Evolutionary conservation across 345 rosid species (phyloP).

Genomic region (Salix koriyanagi): DNA sequence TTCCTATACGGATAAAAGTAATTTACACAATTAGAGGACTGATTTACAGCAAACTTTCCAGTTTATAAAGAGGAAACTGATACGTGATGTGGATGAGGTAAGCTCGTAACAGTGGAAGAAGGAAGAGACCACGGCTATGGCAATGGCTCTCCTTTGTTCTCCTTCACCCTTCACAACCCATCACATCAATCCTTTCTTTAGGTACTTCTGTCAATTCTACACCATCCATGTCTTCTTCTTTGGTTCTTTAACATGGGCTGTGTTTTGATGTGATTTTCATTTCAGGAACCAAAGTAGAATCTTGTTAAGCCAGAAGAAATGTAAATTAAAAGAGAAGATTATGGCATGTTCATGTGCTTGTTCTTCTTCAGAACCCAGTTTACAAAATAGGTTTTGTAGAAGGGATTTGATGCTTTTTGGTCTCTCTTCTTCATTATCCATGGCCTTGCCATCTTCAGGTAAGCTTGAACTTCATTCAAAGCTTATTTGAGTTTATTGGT

Average conservation of each 20-base stretch:
- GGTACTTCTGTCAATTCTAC: neutral
- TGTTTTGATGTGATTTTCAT: neutral
- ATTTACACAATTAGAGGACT: too few relatives aligned
- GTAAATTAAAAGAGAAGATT: conserved; percentile 28
- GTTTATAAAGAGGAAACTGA: neutral
- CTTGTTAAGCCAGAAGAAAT: conserved; percentile 37
- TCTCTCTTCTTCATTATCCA: conserved; percentile 56
- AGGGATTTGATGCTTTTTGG: conserved; percentile 64
- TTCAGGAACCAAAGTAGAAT: conserved; percentile 34
- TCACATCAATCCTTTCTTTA: neutral
- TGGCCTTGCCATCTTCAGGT: conserved; percentile 51
- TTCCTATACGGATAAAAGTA: too few relatives aligned
- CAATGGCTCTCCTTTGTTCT: conserved; percentile 16
- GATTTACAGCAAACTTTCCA: too few relatives aligned
- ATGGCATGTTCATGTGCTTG: conserved; percentile 32
- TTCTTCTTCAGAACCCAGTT: conserved; percentile 26
- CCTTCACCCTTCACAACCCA: neutral
- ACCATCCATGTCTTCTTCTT: too few relatives aligned
- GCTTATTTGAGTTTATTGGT: neutral
- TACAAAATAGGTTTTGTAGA: conserved; percentile 40
- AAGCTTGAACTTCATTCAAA: conserved; percentile 4
- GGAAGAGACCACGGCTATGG: neutral
- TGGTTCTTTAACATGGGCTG: too few relatives aligned
- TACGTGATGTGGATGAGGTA: neutral
- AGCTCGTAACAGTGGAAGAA: neutral